phyloP scores from a whole-genome alignment of 805 yeast genomes.

The Phaffomyces opuntiae region DNA sequence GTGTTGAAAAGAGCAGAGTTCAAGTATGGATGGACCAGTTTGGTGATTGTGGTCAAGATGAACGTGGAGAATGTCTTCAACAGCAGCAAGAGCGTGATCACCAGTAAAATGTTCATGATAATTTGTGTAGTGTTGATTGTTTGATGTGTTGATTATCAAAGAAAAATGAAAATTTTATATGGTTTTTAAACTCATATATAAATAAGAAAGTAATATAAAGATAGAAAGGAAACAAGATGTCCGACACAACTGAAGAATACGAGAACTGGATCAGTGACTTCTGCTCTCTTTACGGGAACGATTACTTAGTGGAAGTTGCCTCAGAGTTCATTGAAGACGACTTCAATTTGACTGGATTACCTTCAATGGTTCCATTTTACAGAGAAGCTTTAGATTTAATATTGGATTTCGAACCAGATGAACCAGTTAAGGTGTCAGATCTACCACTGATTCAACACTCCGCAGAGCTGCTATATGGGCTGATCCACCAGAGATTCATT shows the following conservation, averaged over 20 bases:
- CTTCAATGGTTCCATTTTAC: slow-evolving; percentile 81
- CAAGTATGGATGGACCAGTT: slow-evolving; percentile 26
- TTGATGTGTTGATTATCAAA: neutral
- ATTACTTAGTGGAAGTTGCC: slow-evolving; percentile 86
- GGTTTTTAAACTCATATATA: neutral
- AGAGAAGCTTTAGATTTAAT: slow-evolving; percentile 88
- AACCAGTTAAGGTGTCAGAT: slow-evolving; percentile 52
- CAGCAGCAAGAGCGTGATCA: slow-evolving; percentile 4
- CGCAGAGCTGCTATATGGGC: slow-evolving; percentile 88
- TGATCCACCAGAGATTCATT: slow-evolving; percentile 89
- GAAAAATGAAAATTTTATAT: neutral
- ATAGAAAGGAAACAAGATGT: slow-evolving; percentile 5
- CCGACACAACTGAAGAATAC: slow-evolving; percentile 33
- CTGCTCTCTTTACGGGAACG: slow-evolving; percentile 54
- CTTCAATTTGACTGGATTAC: slow-evolving; percentile 87
- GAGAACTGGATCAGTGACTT: slow-evolving; percentile 50
- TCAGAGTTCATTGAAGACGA: slow-evolving; percentile 95
- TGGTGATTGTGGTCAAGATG: neutral
- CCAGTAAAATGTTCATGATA: neutral
- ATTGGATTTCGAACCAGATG: slow-evolving; percentile 63
- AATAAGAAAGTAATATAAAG: neutral
- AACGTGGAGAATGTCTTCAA: slow-evolving; percentile 28
- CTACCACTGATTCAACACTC: slow-evolving; percentile 77
- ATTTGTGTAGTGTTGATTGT: neutral
- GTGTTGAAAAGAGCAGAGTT: slow-evolving; percentile 11